Conservation (phyloP, 179 eudicot genomes). For the Heliamphora pulchella region DNA sequence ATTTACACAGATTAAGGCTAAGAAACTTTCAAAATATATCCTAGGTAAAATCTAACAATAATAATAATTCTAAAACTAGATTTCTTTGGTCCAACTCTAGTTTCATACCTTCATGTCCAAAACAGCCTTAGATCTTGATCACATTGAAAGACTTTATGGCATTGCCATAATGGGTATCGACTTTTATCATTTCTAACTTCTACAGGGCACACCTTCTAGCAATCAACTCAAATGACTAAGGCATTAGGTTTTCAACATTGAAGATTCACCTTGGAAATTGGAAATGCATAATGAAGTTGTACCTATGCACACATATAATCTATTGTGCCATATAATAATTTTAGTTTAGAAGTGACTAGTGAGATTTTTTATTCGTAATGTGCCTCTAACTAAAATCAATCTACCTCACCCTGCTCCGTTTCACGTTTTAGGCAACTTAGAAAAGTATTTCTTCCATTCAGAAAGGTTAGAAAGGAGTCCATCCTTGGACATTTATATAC, state of each 20-base stretch:
- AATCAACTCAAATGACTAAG: conserved; percentile 9
- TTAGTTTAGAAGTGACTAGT: neutral
- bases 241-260: neutral
- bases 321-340: neutral
- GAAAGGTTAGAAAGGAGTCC: neutral
- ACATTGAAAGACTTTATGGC: too few species aligned
- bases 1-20: too few species aligned
- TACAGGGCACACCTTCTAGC: neutral
- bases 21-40: too few species aligned
- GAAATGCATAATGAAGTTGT: neutral
- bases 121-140: too few species aligned
- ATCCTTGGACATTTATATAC: neutral
- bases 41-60: too few species aligned
- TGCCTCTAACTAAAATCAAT: neutral
- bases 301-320: neutral
- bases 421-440: neutral
- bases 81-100: too few species aligned
- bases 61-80: too few species aligned
- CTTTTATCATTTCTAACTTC: neutral
- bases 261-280: neutral
- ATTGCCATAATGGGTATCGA: too few species aligned
- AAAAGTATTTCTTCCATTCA: neutral
- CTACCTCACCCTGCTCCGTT: neutral
- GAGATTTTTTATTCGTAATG: neutral
- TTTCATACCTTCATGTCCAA: too few species aligned